Conservation (phyloP, 2,329 filamentous ascomycete genomes). For the Phaeosphaeria sp. region DNA sequence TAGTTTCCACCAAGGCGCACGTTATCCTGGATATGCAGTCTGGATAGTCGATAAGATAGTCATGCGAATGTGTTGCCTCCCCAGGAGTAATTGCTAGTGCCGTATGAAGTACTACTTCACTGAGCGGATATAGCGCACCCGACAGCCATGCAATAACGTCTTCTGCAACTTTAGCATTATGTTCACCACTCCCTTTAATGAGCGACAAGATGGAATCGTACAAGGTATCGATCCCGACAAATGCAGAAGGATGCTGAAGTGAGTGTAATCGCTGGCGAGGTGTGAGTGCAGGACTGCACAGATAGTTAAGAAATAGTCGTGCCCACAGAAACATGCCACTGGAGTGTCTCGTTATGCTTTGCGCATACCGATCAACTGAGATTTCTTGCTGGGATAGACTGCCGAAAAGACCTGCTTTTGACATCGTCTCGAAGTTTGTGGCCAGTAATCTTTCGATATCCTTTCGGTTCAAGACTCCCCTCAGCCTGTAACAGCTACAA, state of each 20-base stretch:
- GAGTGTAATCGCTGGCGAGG: neutral
- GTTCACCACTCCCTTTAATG: neutral
- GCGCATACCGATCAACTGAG: neutral
- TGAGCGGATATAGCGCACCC: neutral
- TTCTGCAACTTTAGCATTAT: neutral
- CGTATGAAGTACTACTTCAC: neutral
- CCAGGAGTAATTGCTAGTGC: neutral
- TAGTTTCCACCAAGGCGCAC: neutral
- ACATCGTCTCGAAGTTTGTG: neutral
- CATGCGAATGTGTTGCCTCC: neutral
- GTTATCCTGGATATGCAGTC: conserved; percentile 1
- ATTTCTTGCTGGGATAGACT: neutral
- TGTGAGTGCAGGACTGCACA: neutral
- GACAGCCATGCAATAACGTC: neutral
- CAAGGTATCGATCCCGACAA: neutral
- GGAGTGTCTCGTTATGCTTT: neutral
- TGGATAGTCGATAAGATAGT: neutral
- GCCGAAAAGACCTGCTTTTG: neutral
- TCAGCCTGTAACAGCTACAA: neutral
- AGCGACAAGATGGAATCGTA: neutral
- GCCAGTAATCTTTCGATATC: neutral
- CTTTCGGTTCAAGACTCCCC: neutral
- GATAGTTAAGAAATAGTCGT: conserved; percentile 1
- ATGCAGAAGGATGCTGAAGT: neutral
- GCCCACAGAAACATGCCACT: conserved; percentile 1